Evolutionary conservation across 2,329 filamentous ascomycete species (phyloP), one percentile per base, ranked within the genome.

Genomic region (Penicillium frequentans): DNA sequence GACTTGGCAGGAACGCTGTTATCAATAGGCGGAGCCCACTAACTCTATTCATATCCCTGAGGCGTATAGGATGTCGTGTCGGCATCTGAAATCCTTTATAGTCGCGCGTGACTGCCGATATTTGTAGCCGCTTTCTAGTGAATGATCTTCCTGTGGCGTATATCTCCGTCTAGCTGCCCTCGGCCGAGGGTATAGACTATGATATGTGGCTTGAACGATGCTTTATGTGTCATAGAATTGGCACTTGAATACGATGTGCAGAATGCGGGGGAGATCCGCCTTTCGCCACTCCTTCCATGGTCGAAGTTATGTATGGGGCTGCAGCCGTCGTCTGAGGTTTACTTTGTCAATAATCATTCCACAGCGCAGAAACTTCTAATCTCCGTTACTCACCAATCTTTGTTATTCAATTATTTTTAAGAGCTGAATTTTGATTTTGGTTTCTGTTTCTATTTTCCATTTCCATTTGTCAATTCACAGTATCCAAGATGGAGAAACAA

Each of bases 401-500:
- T 13, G 37, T 3, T 23, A 21, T 19, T 42, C 9, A 23, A 23
- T 13, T 5, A 42, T 23, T 42, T 23, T 19, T 10, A 23, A 11
- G 5, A 16, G 5, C n/a, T 7, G 5, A 3, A 31, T 13, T 1
- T 23, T 19, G 2, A 11, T 21, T 23, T n/a, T 19, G 14, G 21
- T 19, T 1, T 33, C 19, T 5, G 6, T 29, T 16, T 11, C 8
- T 0, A 19, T 13, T 27, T 21, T 24, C 8, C 7, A 6, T 21
- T 11, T 13, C 23, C 5, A 7, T 37, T 33, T 3, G 0, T 39
- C 23, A 27, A 26, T 37, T 29, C 16, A 35, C 13, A 27, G 23
- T 5, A n/a, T 45, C 13, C 49, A 58, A 26, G 19, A 68, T 69
- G 68, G 61, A 65, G 56, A 64, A 64, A 23, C 43, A 63, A 26